Percentiles rank a stretch among this genome's conserved stretches.
These are phyloP conservation scores for Podaxis mareebaensis DNA, from an alignment of 768 basidiomycete genomes.

Conservation along the genomic window DNA sequence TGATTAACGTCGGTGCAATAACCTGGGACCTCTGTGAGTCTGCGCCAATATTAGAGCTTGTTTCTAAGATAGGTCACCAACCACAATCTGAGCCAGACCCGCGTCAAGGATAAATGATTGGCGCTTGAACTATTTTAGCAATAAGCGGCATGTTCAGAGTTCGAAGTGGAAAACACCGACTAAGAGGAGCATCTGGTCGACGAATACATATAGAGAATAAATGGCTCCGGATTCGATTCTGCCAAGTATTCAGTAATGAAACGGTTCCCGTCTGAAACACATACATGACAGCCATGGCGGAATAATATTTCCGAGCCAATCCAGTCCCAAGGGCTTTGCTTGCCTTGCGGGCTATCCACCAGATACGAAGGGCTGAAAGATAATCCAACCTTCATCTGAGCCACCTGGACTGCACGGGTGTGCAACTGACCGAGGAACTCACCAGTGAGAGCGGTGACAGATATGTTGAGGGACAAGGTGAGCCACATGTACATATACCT, in stretches of 20 bases:
- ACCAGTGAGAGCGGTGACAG: constrained; percentile 37
- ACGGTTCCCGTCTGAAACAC: constrained; percentile 15
- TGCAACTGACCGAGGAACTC: background rate
- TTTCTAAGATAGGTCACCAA: background rate
- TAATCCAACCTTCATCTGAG: background rate
- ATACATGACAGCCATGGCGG: constrained; percentile 37
- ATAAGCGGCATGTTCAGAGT: background rate
- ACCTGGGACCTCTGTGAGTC: background rate
- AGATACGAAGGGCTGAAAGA: constrained; percentile 34
- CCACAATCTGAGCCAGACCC: constrained; percentile 26
- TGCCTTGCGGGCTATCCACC: constrained; percentile 32
- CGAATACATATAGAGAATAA: constrained; percentile 27
- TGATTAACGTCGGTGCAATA: background rate
- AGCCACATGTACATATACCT: constrained; percentile 34
- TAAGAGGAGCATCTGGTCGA: background rate
- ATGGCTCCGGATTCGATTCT: constrained; percentile 41
- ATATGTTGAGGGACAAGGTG: constrained; percentile 34
- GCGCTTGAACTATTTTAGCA: background rate
- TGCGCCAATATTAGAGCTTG: background rate
- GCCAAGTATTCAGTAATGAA: background rate
- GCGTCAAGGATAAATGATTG: constrained; percentile 23
- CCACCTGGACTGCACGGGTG: background rate
- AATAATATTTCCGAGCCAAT: constrained; percentile 32
- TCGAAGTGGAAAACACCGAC: background rate
- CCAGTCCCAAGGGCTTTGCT: constrained; percentile 27